These are phyloP conservation scores for Podospora pseudocomata DNA, from an alignment of 495 filamentous ascomycete genomes.

Conservation along the genomic window DNA sequence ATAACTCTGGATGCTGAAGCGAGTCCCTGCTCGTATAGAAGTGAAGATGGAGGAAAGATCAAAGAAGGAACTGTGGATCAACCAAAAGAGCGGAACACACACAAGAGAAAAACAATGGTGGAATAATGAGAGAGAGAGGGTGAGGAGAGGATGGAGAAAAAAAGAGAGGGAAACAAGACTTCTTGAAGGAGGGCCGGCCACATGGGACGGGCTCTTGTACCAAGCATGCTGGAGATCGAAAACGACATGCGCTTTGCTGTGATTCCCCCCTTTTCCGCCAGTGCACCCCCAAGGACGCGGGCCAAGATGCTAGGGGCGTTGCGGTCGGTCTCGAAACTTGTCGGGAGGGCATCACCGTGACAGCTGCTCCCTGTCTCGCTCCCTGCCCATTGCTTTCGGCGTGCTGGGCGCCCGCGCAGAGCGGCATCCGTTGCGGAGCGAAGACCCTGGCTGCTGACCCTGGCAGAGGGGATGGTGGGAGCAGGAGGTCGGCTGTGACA, in stretches of 20 bases:
- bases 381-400: conserved; percentile 4
- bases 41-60: conserved; percentile 33
- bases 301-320: conserved; percentile 8
- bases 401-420: conserved; percentile 19
- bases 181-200: conserved; percentile 26
- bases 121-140: conserved; percentile 16
- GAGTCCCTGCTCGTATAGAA: conserved; percentile 57
- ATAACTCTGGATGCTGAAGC: conserved; percentile 28
- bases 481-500: conserved; percentile 44
- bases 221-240: not conserved
- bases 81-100: conserved; percentile 36
- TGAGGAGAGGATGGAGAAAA: conserved; percentile 20
- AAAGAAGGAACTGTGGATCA: conserved; percentile 36
- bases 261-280: conserved; percentile 3
- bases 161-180: conserved; percentile 29
- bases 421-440: conserved; percentile 14
- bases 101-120: conserved; percentile 24
- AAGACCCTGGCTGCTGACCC: conserved; percentile 19
- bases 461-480: conserved; percentile 30
- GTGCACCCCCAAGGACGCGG: conserved; percentile 8
- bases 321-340: conserved; percentile 44
- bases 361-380: conserved; percentile 15
- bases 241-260: conserved; percentile 27
- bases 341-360: conserved; percentile 26
- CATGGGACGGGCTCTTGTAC: conserved; percentile 26